phyloP scores from a whole-genome alignment of 2,329 filamentous ascomycete species.

The Simplicillium sp. region DNA sequence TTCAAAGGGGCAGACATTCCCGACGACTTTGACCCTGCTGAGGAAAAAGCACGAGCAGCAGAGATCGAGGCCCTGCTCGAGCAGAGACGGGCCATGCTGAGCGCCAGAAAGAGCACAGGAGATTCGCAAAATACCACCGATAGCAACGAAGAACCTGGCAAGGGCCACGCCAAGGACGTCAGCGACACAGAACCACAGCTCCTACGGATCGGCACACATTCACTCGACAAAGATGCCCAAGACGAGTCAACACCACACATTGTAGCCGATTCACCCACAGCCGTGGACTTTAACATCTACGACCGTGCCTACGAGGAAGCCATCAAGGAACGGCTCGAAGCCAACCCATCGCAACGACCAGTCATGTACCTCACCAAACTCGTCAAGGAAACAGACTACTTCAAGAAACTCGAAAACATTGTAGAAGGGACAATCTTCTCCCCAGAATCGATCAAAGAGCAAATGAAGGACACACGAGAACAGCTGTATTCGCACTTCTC shows the following conservation, averaged over 20 bases:
- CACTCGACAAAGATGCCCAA: constrained; percentile 33
- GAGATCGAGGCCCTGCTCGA: constrained; percentile 40
- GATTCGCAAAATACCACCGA: constrained; percentile 6
- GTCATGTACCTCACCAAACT: constrained; percentile 40
- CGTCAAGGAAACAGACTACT: constrained; percentile 32
- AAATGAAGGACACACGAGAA: constrained; percentile 1
- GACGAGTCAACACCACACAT: constrained; percentile 32
- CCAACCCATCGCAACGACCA: constrained; percentile 28
- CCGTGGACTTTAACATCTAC: constrained; percentile 80
- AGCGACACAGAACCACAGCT: constrained; percentile 54
- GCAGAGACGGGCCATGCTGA: constrained; percentile 32
- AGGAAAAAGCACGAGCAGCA: constrained; percentile 29
- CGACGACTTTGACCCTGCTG: constrained; percentile 12
- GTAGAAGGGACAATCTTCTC: constrained; percentile 19
- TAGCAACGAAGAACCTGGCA: constrained; percentile 35
- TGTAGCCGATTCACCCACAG: constrained; percentile 77
- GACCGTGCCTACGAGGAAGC: constrained; percentile 71
- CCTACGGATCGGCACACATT: constrained; percentile 67
- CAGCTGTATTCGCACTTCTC: constrained; percentile 5
- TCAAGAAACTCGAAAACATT: constrained; percentile 26
- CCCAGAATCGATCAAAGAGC: constrained; percentile 6
- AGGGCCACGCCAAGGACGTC: constrained; percentile 45
- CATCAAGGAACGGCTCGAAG: constrained; percentile 64
- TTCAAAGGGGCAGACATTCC: constrained; percentile 2
- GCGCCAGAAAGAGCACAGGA: constrained; percentile 7